phyloP scores from a whole-genome alignment of 2,329 filamentous ascomycete genomes.

The Knufia petricola region DNA sequence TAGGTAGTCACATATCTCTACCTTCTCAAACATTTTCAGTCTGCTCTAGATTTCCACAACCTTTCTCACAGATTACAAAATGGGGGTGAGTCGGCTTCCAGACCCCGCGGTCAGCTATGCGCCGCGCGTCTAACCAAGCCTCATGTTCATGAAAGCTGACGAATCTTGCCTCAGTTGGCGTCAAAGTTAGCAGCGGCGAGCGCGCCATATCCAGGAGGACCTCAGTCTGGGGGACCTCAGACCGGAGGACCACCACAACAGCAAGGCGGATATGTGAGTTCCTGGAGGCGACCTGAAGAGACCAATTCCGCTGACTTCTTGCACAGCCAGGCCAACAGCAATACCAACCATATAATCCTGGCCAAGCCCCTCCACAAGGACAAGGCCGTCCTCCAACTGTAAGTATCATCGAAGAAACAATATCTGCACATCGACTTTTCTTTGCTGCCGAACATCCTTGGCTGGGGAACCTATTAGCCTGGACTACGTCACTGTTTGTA shows the following conservation, averaged over 20 bases:
- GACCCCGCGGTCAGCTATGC: background rate
- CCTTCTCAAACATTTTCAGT: too few relatives aligned
- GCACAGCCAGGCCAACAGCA: constrained; percentile 8
- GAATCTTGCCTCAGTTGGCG: constrained; percentile 25
- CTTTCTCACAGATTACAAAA: background rate
- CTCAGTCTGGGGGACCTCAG: constrained; percentile 24
- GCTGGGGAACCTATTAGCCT: background rate
- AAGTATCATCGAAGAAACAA: constrained; percentile 11
- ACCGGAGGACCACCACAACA: constrained; percentile 22
- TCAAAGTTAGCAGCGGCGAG: constrained; percentile 31
- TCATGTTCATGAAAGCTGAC: constrained; percentile 8
- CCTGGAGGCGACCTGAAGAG: constrained; percentile 11
- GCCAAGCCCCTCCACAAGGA: constrained; percentile 39
- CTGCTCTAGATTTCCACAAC: background rate
- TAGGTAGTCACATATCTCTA: too few relatives aligned
- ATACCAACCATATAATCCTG: constrained; percentile 19
- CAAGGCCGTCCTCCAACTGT: constrained; percentile 41
- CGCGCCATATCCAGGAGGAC: constrained; percentile 25
- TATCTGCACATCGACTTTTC: constrained; percentile 6
- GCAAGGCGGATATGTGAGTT: constrained; percentile 46
- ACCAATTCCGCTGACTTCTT: constrained; percentile 6
- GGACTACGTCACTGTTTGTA: constrained; percentile 2
- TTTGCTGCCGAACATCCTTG: background rate
- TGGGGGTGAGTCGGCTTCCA: constrained; percentile 5
- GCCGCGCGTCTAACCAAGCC: background rate